phyloP scores from a whole-genome alignment of 2,329 filamentous ascomycete genomes.

The Colletotrichum karsti region DNA sequence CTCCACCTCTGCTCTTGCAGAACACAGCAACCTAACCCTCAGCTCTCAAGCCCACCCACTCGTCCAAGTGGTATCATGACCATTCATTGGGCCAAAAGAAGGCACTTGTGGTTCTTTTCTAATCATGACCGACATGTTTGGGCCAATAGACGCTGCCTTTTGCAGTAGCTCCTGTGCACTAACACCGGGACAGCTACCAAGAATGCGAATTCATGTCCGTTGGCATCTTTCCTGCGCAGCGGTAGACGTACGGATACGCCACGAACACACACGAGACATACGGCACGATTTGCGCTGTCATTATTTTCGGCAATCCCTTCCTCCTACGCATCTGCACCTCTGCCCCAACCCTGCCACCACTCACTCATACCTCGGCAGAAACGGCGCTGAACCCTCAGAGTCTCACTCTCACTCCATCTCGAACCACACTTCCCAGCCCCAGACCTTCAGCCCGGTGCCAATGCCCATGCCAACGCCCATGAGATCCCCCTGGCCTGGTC shows the following conservation, averaged over 20 bases:
- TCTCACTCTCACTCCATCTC: conserved; percentile 9
- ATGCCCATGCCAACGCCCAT: too few relatives aligned
- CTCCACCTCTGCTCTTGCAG: neutral
- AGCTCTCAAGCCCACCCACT: neutral
- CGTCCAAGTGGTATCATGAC: neutral
- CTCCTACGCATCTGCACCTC: neutral
- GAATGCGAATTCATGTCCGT: too few relatives aligned
- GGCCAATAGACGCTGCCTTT: conserved; percentile 2
- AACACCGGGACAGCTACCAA: neutral
- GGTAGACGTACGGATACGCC: neutral
- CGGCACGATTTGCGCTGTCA: neutral
- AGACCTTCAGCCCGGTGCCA: neutral
- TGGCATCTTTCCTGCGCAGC: neutral
- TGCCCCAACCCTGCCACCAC: neutral
- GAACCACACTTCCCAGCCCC: conserved; percentile 1
- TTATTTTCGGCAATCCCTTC: conserved; percentile 19
- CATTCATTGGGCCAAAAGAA: conserved; percentile 2
- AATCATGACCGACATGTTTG: neutral
- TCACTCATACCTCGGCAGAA: conserved; percentile 2
- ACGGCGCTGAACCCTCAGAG: conserved; percentile 15
- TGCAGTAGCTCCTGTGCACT: neutral
- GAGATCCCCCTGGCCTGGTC: neutral
- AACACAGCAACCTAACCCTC: neutral
- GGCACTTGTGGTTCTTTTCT: neutral
- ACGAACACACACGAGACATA: too few relatives aligned